These are phyloP conservation scores for Beauveria sp. DNA, from an alignment of 2,329 filamentous ascomycete species.

Conservation along the genomic window DNA sequence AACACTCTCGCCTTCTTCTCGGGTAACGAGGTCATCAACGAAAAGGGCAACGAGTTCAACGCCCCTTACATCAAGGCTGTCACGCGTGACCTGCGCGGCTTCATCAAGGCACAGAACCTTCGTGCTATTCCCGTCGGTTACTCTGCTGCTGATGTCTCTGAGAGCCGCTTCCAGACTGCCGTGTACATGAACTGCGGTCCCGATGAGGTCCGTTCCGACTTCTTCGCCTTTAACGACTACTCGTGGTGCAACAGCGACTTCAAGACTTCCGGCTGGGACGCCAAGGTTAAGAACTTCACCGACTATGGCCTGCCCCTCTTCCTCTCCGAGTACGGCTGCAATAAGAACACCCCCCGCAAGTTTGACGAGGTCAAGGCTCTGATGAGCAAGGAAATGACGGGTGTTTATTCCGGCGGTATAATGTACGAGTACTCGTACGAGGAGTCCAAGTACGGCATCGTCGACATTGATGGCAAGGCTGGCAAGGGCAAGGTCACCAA, in stretches of 20 bases:
- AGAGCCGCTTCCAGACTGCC: slow-evolving; percentile 81
- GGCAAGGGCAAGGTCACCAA: slow-evolving; percentile 42
- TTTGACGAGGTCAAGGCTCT: slow-evolving; percentile 75
- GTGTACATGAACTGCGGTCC: slow-evolving; percentile 89
- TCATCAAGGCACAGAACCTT: slow-evolving; percentile 54
- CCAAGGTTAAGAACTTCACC: slow-evolving; percentile 82
- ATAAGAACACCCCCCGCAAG: slow-evolving; percentile 62
- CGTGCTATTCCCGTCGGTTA: slow-evolving; percentile 69
- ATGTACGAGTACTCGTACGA: slow-evolving; percentile 92
- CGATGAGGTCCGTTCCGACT: slow-evolving; percentile 77
- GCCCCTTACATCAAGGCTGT: slow-evolving; percentile 73
- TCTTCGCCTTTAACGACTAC: slow-evolving; percentile 87
- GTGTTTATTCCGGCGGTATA: slow-evolving; percentile 89
- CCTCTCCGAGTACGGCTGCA: slow-evolving; percentile 93
- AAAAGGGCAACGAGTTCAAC: slow-evolving; percentile 52
- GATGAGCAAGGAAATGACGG: slow-evolving; percentile 76
- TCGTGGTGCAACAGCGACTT: slow-evolving; percentile 75
- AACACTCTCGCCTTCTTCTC: slow-evolving; percentile 87
- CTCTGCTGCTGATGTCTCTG: slow-evolving; percentile 70
- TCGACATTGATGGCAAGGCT: slow-evolving; percentile 48
- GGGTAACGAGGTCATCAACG: slow-evolving; percentile 74
- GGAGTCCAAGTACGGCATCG: slow-evolving; percentile 72
- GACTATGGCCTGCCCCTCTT: slow-evolving; percentile 86
- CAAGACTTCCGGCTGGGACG: slow-evolving; percentile 67
- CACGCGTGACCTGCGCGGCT: slow-evolving; percentile 69